Conservation (phyloP, 192 early-diverging fungal species). For the Fimicolochytrium jonesii region DNA sequence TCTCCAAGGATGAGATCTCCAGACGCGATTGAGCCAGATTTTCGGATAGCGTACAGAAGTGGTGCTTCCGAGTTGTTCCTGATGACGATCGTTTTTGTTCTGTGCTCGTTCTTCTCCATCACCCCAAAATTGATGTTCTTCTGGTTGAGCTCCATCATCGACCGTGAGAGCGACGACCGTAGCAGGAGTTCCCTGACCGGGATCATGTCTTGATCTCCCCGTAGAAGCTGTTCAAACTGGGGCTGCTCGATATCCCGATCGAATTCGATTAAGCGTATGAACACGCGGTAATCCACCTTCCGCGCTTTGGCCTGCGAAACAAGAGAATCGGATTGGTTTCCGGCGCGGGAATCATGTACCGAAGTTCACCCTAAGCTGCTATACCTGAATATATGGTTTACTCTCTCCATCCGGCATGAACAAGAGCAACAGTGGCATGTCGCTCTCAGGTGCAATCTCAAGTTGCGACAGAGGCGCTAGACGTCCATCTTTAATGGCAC, state of each 20-base stretch:
- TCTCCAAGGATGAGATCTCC: slow-evolving; percentile 81
- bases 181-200: slow-evolving; percentile 91
- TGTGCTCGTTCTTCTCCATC: slow-evolving; percentile 75
- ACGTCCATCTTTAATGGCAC: slow-evolving; percentile 64
- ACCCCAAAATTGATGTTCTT: slow-evolving; percentile 96
- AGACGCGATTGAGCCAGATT: slow-evolving; percentile 91
- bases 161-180: slow-evolving; percentile 74
- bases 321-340: no score
- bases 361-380: no score
- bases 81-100: slow-evolving; percentile 82
- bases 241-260: slow-evolving; percentile 76
- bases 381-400: slow-evolving; percentile 59
- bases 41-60: slow-evolving; percentile 84
- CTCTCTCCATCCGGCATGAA: slow-evolving; percentile 58
- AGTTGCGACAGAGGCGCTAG: slow-evolving; percentile 59
- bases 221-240: slow-evolving; percentile 71
- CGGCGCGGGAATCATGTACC: no score
- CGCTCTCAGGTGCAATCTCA: slow-evolving; percentile 60
- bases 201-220: slow-evolving; percentile 52
- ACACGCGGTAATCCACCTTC: slow-evolving; percentile 80
- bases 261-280: slow-evolving; percentile 81
- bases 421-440: slow-evolving; percentile 70
- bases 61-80: slow-evolving; percentile 89
- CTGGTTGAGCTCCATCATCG: slow-evolving; percentile 90
- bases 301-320: slow-evolving; percentile 58